Conservation (phyloP, 176 grass and related monocot species). For the Hordeum marinum region DNA sequence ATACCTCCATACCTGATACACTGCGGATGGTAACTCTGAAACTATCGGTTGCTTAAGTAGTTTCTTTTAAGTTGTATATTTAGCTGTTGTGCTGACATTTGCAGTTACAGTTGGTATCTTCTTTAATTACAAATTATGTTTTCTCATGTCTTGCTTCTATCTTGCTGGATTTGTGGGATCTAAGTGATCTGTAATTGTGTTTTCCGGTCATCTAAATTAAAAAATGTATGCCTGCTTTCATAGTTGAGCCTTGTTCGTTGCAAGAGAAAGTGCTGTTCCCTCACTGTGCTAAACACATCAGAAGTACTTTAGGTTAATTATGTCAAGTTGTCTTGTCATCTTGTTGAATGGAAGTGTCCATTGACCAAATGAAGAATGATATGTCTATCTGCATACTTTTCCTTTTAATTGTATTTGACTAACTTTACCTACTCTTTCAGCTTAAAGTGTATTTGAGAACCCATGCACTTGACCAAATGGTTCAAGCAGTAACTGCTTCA, state of each 20-base stretch:
- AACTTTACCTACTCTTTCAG: constrained; percentile 45
- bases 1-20: constrained; percentile 72
- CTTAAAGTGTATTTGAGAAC: constrained; percentile 89
- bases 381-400: not conserved
- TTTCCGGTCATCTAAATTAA: not conserved
- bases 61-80: constrained; percentile 3
- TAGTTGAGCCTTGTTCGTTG: not conserved
- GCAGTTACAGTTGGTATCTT: not conserved
- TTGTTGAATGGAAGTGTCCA: constrained; percentile 11
- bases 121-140: not conserved
- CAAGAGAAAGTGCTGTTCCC: not conserved
- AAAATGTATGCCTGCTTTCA: not conserved
- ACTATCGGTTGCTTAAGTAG: not conserved
- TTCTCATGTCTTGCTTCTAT: not conserved
- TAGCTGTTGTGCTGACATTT: not conserved
- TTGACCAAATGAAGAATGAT: not conserved
- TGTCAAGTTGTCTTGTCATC: not conserved
- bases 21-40: constrained; percentile 70
- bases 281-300: not conserved
- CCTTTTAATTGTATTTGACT: constrained; percentile 35
- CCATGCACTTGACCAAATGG: constrained; percentile 94
- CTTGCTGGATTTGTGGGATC: not conserved
- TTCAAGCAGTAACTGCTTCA: constrained; percentile 78
- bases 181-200: not conserved
- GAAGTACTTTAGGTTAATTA: constrained; percentile 17